Base-by-base conservation (phyloP, 2,329 filamentous ascomycete species). In the Alternaria solani region DNA sequence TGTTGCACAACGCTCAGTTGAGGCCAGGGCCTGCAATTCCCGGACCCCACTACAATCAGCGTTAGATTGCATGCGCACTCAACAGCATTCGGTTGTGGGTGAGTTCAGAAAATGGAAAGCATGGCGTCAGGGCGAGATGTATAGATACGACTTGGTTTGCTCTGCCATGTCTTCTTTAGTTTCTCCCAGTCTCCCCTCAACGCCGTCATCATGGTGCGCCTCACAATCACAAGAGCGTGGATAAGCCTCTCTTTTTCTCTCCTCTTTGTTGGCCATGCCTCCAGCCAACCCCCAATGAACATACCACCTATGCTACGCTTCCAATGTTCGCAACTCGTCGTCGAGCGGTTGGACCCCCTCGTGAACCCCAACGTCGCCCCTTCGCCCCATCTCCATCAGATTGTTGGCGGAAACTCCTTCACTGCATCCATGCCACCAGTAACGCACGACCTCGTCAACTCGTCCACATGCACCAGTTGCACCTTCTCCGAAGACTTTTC, bases 381-480 rank as follows among this genome's bases (percentile, higher is more conserved):
- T 9, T 73, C 70, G 8, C 66, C 70, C 1, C 70, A 71, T 54
- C 64, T 71, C 14, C 68, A 71, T 44, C 68, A 70, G 36, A 64
- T 68, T 23, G 65, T 71, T 2, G 68, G 67, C 16, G 68, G 68
- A 12, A 69, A 73, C 47, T 66, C 63, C 0, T 71, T 73, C 57
- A 71, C 70, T 28, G 57, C 65, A 6, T 75, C 78, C 9, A 83
- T 83, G 81, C 60, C 69, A 14, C 54, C 28, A 1, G 48, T 53
- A 9, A 59, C 51, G 2, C 68, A 70, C 57, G 69, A 72, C 55
- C 63, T 72, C 23, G 54, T 59, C 20, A 63, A 71, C 43, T 58
- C 34, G 25, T 69, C 79, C 7, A 78, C 73, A n/a, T 81, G 80
- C 68, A 81, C 80, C 1, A 56, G 44, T 51, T 73, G 71, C 58